These are phyloP conservation scores for Sporodiniella umbellata DNA, from an alignment of 371 early-diverging fungal species.

Conservation along the genomic window DNA sequence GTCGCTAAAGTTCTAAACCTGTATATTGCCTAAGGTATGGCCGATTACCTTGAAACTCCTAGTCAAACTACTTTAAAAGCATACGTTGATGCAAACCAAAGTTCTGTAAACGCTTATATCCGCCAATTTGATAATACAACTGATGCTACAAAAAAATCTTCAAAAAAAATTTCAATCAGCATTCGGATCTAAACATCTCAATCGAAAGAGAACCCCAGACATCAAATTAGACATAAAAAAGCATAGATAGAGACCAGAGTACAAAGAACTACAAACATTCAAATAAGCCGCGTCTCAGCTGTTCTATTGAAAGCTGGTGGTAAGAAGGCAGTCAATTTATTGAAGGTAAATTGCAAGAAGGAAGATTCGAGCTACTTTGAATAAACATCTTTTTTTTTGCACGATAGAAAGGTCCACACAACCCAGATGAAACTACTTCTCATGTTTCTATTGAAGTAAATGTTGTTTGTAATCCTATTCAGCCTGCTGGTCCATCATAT, in stretches of 20 bases:
- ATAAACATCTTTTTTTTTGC: constrained; percentile 17
- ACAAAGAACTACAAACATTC: constrained; percentile 15
- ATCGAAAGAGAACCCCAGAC: constrained; percentile 15
- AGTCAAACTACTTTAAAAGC: constrained; percentile 10
- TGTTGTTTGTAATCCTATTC: constrained; percentile 14
- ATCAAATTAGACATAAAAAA: constrained; percentile 16
- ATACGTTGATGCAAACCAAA: constrained; percentile 16
- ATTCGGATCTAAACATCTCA: constrained; percentile 14
- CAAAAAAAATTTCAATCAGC: constrained; percentile 12
- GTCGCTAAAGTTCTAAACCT: constrained; percentile 9
- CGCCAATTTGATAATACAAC: constrained; percentile 14
- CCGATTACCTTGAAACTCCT: constrained; percentile 13
- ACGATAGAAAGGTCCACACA: constrained; percentile 13
- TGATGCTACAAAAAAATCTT: constrained; percentile 13
- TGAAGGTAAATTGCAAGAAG: constrained; percentile 18
- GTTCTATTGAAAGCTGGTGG: constrained; percentile 12
- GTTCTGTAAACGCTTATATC: constrained; percentile 13
- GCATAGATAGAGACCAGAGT: constrained; percentile 12
- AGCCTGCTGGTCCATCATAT: constrained; percentile 16
- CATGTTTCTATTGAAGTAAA: constrained; percentile 16
- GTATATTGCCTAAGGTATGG: constrained; percentile 9
- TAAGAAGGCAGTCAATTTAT: constrained; percentile 15
- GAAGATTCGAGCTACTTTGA: constrained; percentile 13
- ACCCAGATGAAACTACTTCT: constrained; percentile 16
- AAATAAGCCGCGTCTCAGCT: constrained; percentile 16